A percentile compares a stretch with the other conserved stretches of the same genome.
These are phyloP conservation scores for Paxillus rubicundulus DNA, from an alignment of 768 basidiomycete species.

Conservation along the genomic window DNA sequence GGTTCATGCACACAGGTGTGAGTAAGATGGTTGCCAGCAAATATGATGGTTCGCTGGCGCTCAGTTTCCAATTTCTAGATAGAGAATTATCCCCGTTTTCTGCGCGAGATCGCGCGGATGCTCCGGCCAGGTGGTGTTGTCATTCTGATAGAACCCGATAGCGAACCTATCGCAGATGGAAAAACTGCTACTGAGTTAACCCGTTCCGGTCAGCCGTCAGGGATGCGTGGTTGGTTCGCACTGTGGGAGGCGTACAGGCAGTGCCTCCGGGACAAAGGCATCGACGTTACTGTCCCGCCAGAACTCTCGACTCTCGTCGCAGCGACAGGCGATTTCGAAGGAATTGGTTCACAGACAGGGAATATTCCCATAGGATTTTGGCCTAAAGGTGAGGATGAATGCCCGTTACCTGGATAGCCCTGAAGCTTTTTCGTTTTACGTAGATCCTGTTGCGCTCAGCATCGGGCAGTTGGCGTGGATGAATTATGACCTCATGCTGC, in stretches of 20 bases:
- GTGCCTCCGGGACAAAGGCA: constrained; percentile 48
- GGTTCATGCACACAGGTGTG: constrained; percentile 67
- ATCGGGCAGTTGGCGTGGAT: constrained; percentile 74
- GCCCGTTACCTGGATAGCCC: constrained; percentile 10
- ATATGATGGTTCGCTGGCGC: constrained; percentile 1
- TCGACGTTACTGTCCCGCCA: constrained; percentile 59
- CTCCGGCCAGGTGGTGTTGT: constrained; percentile 70
- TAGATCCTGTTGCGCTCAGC: constrained; percentile 58
- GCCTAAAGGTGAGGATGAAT: constrained; percentile 49
- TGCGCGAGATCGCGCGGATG: constrained; percentile 61
- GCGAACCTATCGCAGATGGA: constrained; percentile 48
- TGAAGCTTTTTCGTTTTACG: constrained; percentile 6
- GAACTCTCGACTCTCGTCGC: constrained; percentile 51
- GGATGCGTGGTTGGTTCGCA: constrained; percentile 57
- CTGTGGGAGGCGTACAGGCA: constrained; percentile 62
- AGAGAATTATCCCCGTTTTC: constrained; percentile 55
- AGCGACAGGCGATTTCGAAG: constrained; percentile 52
- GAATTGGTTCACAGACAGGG: constrained; percentile 51
- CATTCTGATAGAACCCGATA: constrained; percentile 62
- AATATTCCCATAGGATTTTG: constrained; percentile 69
- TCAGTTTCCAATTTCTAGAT: constrained; percentile 42
- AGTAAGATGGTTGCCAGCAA: constrained; percentile 24
- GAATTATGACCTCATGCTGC: constrained; percentile 64
- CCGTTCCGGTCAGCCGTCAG: constrained; percentile 32
- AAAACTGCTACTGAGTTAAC: constrained; percentile 38